Conservation (phyloP, 2,329 filamentous ascomycete genomes). For the Plectosphaerella cucumerina region DNA sequence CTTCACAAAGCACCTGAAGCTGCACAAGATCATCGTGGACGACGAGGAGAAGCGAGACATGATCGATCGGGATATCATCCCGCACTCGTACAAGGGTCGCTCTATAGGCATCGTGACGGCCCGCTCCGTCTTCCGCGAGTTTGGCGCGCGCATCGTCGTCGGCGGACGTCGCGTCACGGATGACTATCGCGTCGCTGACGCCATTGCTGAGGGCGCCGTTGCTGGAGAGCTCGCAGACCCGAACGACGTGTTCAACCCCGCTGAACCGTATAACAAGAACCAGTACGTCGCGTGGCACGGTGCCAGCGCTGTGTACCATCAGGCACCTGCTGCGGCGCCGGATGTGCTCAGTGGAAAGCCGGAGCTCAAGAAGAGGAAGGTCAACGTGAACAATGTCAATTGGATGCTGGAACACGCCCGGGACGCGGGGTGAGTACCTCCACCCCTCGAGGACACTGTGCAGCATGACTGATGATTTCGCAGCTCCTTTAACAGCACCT, state of each 20-base stretch:
- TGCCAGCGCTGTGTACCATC: slow-evolving; percentile 92
- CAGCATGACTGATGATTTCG: neutral
- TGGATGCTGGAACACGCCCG: slow-evolving; percentile 96
- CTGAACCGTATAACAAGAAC: slow-evolving; percentile 95
- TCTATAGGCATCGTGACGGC: slow-evolving; percentile 96
- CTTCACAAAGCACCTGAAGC: slow-evolving; percentile 94
- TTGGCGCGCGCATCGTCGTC: slow-evolving; percentile 90
- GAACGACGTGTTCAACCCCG: slow-evolving; percentile 71
- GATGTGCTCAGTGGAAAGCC: slow-evolving; percentile 67
- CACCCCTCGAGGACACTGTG: neutral
- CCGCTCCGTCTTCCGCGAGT: slow-evolving; percentile 93
- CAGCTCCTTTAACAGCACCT: slow-evolving; percentile 78
- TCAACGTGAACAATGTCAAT: slow-evolving; percentile 87
- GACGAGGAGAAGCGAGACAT: slow-evolving; percentile 97
- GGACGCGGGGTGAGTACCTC: slow-evolving; percentile 71
- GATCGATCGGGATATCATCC: slow-evolving; percentile 92
- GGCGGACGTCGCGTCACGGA: slow-evolving; percentile 82
- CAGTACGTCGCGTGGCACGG: slow-evolving; percentile 99
- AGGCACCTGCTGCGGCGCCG: slow-evolving; percentile 71
- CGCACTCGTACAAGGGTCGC: slow-evolving; percentile 96
- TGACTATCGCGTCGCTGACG: slow-evolving; percentile 80
- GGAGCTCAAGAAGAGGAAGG: slow-evolving; percentile 77
- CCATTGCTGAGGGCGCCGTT: slow-evolving; percentile 69
- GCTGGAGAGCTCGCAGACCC: slow-evolving; percentile 93
- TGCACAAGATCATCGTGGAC: slow-evolving; percentile 97